phyloP scores from a whole-genome alignment of 306 rosid species.

The Mimosa bimucronata region DNA sequence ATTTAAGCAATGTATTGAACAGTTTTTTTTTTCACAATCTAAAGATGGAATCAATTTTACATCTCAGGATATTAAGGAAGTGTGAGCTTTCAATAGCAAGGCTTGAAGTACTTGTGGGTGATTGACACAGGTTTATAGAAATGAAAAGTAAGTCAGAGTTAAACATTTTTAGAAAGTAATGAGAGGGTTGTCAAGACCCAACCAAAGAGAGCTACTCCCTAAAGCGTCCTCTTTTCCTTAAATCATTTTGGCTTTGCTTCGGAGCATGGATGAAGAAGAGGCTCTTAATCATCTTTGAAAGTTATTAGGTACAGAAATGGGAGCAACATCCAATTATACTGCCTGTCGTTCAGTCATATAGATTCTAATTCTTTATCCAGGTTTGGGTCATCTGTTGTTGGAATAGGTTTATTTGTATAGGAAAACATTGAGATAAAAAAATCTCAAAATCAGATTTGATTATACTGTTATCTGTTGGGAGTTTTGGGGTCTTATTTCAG shows the following conservation, averaged over 20 bases:
- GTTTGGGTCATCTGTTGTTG: not conserved
- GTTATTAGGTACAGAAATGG: not conserved
- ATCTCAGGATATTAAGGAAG: not conserved
- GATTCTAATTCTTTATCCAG: too few species aligned
- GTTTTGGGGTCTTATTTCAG: not conserved
- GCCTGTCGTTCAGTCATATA: too few species aligned
- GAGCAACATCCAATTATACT: not conserved
- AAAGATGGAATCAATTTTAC: not conserved
- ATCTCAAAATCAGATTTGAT: not conserved
- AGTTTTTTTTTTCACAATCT: conserved; percentile 3
- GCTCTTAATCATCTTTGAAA: not conserved
- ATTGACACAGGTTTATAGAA: conserved; percentile 14
- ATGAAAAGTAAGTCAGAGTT: not conserved
- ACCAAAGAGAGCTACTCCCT: not conserved
- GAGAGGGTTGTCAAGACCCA: not conserved
- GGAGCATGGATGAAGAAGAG: not conserved
- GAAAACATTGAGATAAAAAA: not conserved
- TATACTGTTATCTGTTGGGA: not conserved
- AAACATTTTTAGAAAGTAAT: not conserved
- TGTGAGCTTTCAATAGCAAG: not conserved
- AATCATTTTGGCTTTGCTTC: not conserved
- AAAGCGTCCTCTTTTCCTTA: not conserved
- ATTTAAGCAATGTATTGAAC: conserved; percentile 1
- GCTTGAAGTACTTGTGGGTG: conserved; percentile 10
- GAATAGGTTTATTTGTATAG: not conserved